Base-by-base conservation (phyloP, 345 rosid species). In the Salix caprea region DNA sequence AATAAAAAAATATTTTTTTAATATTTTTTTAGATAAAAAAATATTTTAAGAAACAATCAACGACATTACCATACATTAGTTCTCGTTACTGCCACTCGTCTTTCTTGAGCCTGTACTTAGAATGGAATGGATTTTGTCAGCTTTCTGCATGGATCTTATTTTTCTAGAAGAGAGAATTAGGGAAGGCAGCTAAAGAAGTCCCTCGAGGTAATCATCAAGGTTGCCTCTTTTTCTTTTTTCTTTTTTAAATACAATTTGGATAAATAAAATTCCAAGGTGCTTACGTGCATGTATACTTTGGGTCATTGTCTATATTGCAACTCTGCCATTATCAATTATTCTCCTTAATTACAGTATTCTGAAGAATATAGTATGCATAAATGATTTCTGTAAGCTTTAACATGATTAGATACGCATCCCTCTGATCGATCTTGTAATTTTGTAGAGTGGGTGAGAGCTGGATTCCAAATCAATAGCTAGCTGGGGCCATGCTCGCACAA, bases 401-500 rank as follows among this genome's bases (percentile, higher is more conserved):
- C 0, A 56, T n/a, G 26, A 23, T 56, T 23, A 56, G 14, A 3
- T 56, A 56, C 3, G 10, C 23, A 11, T 58, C 28, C 28, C 4
- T 58, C 61, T 72, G 4, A 21, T 71, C 6, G 30, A 56, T 73
- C 6, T 34, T 34, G 37, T 34, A 34, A 34, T 61, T 40, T 12
- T 64, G 39, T 26, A 30, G 39, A 34, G 7, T 34, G 37, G 37
- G 37, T 34, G 37, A 34, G 37, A 68, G 54, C 18, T 65, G 66
- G 50, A 65, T 74, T 50, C 34, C 37, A 2, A 0, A 42, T 40
- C 2, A 40, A 73, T 9, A 56, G 67, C 66, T 67, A 34, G 37
- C 37, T 5, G 37, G 36, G 73, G 56, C 73, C 73, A 68, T 68
- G 73, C 69, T 76, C 58, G 24, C 39, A 5, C 30, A n/a, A 44